Conservation (phyloP, 2,329 filamentous ascomycete species). For the Fusarium sp. region DNA sequence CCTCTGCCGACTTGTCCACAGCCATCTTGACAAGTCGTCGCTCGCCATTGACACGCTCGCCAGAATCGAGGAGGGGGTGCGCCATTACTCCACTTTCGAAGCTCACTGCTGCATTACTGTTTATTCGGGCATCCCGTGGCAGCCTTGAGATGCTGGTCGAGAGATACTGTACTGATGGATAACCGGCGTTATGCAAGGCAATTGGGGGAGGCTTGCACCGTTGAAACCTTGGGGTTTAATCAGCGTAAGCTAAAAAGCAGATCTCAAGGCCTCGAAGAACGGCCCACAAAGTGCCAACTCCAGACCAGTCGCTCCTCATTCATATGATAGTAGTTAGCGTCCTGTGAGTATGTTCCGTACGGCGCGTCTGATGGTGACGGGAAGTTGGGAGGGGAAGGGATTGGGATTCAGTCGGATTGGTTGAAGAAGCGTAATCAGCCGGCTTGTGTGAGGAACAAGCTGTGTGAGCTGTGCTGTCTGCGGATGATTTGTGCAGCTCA, state of each 20-base stretch:
- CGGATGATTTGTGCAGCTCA: conserved; percentile 42
- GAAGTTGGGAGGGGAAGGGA: conserved; percentile 29
- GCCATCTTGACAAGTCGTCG: conserved; percentile 43
- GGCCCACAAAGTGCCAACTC: conserved; percentile 35
- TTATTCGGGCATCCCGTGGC: conserved; percentile 29
- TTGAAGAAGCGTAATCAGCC: conserved; percentile 37
- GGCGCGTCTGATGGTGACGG: conserved; percentile 24
- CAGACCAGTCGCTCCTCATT: conserved; percentile 28
- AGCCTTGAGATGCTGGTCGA: conserved; percentile 1
- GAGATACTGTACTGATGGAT: conserved; percentile 5
- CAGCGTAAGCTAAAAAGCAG: conserved; percentile 27
- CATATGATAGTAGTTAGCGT: conserved; percentile 24
- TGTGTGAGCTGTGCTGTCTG: conserved; percentile 37
- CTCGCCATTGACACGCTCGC: conserved; percentile 36
- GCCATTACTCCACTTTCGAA: conserved; percentile 45
- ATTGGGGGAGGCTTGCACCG: conserved; percentile 37
- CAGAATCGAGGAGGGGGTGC: conserved; percentile 41
- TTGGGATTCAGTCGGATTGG: conserved; percentile 29
- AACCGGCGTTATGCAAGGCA: conserved; percentile 7
- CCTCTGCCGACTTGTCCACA: conserved; percentile 36
- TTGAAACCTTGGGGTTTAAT: conserved; percentile 36
- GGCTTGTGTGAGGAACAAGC: conserved; percentile 37
- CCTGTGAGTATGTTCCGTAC: conserved; percentile 25
- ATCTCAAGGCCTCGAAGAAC: conserved; percentile 19
- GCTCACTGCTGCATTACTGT: conserved; percentile 42